Evolutionary conservation across 495 filamentous ascomycete species (phyloP), one percentile per base, ranked within the genome.

Genomic region (Rostrohypoxylon terebratum): DNA sequence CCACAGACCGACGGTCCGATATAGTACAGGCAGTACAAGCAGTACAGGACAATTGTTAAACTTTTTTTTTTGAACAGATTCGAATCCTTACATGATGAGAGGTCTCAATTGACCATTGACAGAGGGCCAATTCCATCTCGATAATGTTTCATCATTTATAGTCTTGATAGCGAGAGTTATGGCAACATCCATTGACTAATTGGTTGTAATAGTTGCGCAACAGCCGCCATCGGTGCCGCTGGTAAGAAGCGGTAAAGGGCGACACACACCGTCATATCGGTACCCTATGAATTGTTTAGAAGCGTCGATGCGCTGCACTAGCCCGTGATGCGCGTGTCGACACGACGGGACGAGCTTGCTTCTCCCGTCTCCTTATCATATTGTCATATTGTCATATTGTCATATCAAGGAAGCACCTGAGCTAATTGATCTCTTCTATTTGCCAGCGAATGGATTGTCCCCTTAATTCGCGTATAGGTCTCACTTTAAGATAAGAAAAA

Each of bases 151-250:
- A 72, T 63, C 69, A 68, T 64, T 59, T 23, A 28, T 57, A 11
- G 58, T 68, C 53, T 31, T 34, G n/a, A 73, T 73, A 73, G 57
- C 66, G 71, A 73, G 51, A 69, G 55, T 9, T 60, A 73, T 73
- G 45, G 61, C 66, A 73, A 69, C 71, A 73, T 69, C 1, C 28
- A 69, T 73, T 40, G 45, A 67, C 50, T 63, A 55, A 74, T 71
- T 61, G 38, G 58, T 48, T 54, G 38, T 54, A 53, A 38, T 16
- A 58, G 48, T 73, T 68, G 48, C 71, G 71, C 62, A 68, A 69
- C 55, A 51, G 66, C 44, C 47, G 38, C 54, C 54, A 55, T 73
- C 55, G 64, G 65, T 16, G n/a, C 55, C 47, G 63, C 45, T 21
- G 60, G 60, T 54, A 64, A 64, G 54, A 58, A 44, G 71, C 60